Evolutionary conservation across 495 filamentous ascomycete species (phyloP).

Genomic region (Xylaria bambusicola): DNA sequence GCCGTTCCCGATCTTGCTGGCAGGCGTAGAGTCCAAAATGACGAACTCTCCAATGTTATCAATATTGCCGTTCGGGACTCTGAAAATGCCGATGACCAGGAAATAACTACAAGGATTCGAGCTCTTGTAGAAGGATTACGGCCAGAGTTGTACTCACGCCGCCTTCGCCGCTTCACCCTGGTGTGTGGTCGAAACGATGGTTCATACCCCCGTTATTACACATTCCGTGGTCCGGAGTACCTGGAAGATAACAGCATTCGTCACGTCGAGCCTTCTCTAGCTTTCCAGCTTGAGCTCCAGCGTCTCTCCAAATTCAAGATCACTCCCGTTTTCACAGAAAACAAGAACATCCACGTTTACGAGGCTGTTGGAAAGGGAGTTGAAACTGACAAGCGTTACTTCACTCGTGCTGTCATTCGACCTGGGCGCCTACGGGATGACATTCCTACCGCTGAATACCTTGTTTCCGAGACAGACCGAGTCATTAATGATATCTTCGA

Average conservation of each 20-base stretch:
- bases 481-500: conserved; percentile 98
- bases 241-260: conserved; percentile 92
- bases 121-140: conserved; percentile 78
- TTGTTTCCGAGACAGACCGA: conserved; percentile 95
- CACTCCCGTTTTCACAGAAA: conserved; percentile 97
- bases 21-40: conserved; percentile 67
- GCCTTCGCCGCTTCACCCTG: conserved; percentile 89
- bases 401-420: conserved; percentile 90
- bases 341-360: conserved; percentile 98
- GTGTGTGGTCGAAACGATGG: conserved; percentile 95
- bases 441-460: conserved; percentile 94
- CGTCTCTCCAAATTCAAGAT: conserved; percentile 96
- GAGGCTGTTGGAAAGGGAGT: conserved; percentile 92
- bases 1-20: conserved; percentile 69
- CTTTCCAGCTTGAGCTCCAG: conserved; percentile 95
- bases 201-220: conserved; percentile 95
- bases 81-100: conserved; percentile 80
- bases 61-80: conserved; percentile 91
- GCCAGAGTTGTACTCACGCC: conserved; percentile 76
- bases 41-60: conserved; percentile 84
- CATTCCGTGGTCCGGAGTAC: conserved; percentile 90
- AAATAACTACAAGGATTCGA: conserved; percentile 74
- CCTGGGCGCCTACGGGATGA: conserved; percentile 93
- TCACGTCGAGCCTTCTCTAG: conserved; percentile 92
- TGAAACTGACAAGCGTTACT: conserved; percentile 96